phyloP scores from a whole-genome alignment of 768 basidiomycete genomes.

The Pleurotus cornucopiae region DNA sequence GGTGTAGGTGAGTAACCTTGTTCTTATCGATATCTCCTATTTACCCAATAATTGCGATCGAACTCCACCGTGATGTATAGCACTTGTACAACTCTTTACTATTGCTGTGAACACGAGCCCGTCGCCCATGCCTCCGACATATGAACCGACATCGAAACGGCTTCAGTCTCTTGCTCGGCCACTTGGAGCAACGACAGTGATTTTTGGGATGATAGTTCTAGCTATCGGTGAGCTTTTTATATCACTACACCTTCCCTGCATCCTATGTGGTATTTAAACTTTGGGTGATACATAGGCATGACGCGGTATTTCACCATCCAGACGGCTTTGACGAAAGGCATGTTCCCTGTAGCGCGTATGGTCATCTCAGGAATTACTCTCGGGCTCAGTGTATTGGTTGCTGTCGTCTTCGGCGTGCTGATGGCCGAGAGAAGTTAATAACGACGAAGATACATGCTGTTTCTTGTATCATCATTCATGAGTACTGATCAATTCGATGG shows the following conservation, averaged over 20 bases:
- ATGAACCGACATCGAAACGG: neutral
- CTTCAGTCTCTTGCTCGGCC: conserved; percentile 28
- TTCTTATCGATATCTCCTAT: neutral
- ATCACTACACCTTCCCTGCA: too few species aligned
- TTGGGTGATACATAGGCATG: conserved; percentile 15
- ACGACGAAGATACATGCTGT: too few species aligned
- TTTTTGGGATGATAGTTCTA: conserved; percentile 30
- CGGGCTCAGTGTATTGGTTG: conserved; percentile 15
- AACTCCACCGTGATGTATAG: conserved; percentile 12
- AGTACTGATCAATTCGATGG: too few species aligned
- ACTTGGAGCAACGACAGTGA: conserved; percentile 36
- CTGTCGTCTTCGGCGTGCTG: conserved; percentile 31
- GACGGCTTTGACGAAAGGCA: conserved; percentile 28
- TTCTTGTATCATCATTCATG: too few species aligned
- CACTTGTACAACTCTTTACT: conserved; percentile 44
- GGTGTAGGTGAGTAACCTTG: conserved; percentile 30
- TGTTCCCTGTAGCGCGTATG: conserved; percentile 37
- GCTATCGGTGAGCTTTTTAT: conserved; percentile 15
- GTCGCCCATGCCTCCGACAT: neutral
- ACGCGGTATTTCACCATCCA: conserved; percentile 38
- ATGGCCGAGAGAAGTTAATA: conserved; percentile 10
- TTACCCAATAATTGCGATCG: neutral
- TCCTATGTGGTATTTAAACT: too few species aligned
- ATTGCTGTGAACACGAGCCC: conserved; percentile 21
- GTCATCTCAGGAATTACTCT: conserved; percentile 25